Evolutionary conservation across 768 basidiomycete genomes (phyloP), one percentile per base, ranked within the genome.

Genomic region (Tulasnella sp.): DNA sequence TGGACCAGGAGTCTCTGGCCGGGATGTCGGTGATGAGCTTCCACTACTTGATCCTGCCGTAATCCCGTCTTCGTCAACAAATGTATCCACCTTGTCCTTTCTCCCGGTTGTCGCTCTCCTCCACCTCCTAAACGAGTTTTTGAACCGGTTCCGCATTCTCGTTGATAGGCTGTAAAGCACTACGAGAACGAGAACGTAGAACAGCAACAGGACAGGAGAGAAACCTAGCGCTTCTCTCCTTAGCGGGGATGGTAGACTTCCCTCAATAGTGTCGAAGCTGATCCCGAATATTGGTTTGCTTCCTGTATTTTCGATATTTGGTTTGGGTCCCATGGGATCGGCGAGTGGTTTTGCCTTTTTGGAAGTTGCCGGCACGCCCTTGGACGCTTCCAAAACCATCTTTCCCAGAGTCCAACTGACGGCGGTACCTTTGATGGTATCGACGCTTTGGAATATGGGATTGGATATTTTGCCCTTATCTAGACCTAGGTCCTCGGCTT

Each of bases 351-450:
- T 88, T 38, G 86, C 85, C 4, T 86, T 82, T 77, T 87, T 87
- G 24, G 84, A 82, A 62, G 88, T 85, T 9, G 88, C 84, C 4
- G 90, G 89, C 9, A 96, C 90, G 84, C 94, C 94, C 81, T 93
- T 94, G 86, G 94, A 96, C 38, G 98, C 98, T 85, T 99, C 97
- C 38, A 98, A 89, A 0, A 99, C 97, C 97, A 99, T 99, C 85
- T 98, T 99, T 38, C 98, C 98, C 44, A 99, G 88, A 5, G 98
- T 98, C 98, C 98, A 99, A 83, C 91, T 95, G 83, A 99, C 95
- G 68, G 96, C 95, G 52, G 97, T 95, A 83, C 94, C 94, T 46
- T 91, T 92, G 40, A 99, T 93, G n/a, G 91, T 90, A 84, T 98
- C 95, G 86, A 97, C 87, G 56, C 93, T 94, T 85, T 98, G 98